Evolutionary conservation across 179 eudicot species (phyloP).

Genomic region (Heliamphora pulchella): DNA sequence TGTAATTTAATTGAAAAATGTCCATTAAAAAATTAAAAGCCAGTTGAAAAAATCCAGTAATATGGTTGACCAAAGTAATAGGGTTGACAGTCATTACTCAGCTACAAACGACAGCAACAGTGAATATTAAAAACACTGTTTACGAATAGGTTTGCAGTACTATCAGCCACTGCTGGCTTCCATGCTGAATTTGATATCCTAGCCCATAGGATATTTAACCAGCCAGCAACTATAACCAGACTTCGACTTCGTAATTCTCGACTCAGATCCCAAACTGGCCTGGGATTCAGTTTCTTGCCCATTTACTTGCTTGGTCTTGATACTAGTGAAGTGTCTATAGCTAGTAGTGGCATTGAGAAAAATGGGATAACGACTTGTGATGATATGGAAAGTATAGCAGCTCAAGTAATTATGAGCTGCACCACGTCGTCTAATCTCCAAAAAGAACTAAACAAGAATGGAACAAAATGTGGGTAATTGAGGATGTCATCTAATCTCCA

Average conservation of each 20-base stretch:
- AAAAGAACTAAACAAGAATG: no score
- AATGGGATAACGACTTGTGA: no score
- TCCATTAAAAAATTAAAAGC: not conserved
- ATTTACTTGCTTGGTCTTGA: no score
- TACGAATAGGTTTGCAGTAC: not conserved
- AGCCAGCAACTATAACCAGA: not conserved
- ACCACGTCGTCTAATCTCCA: no score
- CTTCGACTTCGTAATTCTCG: not conserved
- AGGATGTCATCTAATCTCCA: no score
- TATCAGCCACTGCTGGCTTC: not conserved
- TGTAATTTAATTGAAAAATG: not conserved
- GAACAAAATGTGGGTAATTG: no score
- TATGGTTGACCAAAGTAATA: not conserved
- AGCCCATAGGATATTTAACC: no score
- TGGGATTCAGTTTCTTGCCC: not conserved
- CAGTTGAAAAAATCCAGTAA: not conserved
- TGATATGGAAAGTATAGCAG: no score
- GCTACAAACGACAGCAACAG: not conserved
- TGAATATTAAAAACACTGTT: not conserved
- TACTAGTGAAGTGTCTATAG: no score
- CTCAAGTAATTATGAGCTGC: no score
- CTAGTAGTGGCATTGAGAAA: no score
- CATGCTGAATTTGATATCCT: not conserved
- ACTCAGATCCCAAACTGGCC: conserved; percentile 5
- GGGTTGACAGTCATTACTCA: not conserved